Evolutionary conservation across 2,329 filamentous ascomycete species (phyloP).

Genomic region (Ophiostoma australiae): DNA sequence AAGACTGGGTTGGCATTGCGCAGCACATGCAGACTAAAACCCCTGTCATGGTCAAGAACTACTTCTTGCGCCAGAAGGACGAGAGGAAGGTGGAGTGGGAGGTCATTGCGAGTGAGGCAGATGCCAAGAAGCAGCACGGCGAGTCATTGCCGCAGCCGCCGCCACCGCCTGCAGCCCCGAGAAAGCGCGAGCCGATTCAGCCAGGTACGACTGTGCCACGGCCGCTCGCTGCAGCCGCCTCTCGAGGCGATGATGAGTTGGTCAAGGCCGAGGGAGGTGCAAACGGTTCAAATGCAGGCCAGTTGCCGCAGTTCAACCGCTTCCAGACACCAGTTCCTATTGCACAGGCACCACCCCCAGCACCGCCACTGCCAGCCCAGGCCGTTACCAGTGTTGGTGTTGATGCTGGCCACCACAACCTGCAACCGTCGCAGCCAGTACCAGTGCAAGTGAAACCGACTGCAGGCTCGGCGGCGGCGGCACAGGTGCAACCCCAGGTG

Average conservation of each 20-base stretch:
- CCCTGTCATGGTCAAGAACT: conserved; percentile 77
- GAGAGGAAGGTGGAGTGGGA: conserved; percentile 54
- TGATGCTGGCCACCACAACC: not conserved
- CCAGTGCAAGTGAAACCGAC: not conserved
- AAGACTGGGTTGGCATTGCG: conserved; percentile 71
- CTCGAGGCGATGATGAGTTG: conserved; percentile 25
- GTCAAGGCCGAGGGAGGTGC: conserved; percentile 42
- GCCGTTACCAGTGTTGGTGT: not conserved
- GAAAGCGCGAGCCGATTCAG: conserved; percentile 7
- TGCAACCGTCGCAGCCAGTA: not conserved
- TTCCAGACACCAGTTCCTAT: conserved; percentile 35
- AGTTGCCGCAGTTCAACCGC: conserved; percentile 28
- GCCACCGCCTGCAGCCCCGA: conserved; percentile 39
- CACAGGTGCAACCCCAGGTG: conserved; percentile 23
- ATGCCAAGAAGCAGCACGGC: conserved; percentile 50
- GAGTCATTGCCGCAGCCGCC: conserved; percentile 59
- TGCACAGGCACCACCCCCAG: conserved; percentile 33
- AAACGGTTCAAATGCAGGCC: conserved; percentile 23
- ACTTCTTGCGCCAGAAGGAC: conserved; percentile 58
- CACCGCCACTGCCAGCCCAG: conserved; percentile 29
- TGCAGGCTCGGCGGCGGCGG: conserved; percentile 15
- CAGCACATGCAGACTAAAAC: conserved; percentile 79
- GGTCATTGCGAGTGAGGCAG: conserved; percentile 54
- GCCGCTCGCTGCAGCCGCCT: conserved; percentile 22
- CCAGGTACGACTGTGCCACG: conserved; percentile 18